Evolutionary conservation across 177 flowering plant genomes (phyloP), one percentile per base, ranked within the genome.

Genomic region (Tripterygium wilfordii): DNA sequence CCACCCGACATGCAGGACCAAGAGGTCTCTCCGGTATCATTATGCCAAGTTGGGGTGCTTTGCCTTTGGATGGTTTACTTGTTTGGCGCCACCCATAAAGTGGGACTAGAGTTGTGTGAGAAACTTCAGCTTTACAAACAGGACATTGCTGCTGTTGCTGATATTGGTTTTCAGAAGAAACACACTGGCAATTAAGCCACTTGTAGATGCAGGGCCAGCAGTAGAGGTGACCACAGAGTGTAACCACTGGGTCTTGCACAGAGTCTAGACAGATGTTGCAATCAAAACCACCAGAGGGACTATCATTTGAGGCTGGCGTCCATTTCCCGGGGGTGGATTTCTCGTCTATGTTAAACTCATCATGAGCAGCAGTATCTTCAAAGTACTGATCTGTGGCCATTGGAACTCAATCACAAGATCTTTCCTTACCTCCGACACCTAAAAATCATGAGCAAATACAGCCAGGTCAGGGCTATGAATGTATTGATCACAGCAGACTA

Each of bases 151-250:
- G 65, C 17, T 60, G 52, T 19, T 49, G 42, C 27, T 41, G 59
- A 23, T 52, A 50, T 20, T 46, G 15, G 23, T 49, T 5, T 36
- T 57, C 65, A 6, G 45, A 0, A 7, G 69, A 58, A 10, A 36
- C 14, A 36, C 45, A 44, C 52, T 62, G 75, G 22, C 43, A 47
- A 21, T 65, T 49, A 41, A 75, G 63, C 83, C 80, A 78, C 41
- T 63, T 67, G 72, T 78, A 78, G 13, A 78, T 67, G 68, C 83
- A 78, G 8, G 80, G 80, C 83, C 83, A 78, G 56, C 83, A 78
- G 38, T 50, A 75, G 46, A 78, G 72, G 56, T 75, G 83, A 9
- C 80, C 80, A 10, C 80, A 78, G 19, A 72, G 65, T 1, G 83
- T 78, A 10, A 78, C 80, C 10, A 78, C 80, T 0, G 83, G 83